Evolutionary conservation across 257 asterid species (phyloP), one percentile per base, ranked within the genome.

Genomic region (Plantago major): DNA sequence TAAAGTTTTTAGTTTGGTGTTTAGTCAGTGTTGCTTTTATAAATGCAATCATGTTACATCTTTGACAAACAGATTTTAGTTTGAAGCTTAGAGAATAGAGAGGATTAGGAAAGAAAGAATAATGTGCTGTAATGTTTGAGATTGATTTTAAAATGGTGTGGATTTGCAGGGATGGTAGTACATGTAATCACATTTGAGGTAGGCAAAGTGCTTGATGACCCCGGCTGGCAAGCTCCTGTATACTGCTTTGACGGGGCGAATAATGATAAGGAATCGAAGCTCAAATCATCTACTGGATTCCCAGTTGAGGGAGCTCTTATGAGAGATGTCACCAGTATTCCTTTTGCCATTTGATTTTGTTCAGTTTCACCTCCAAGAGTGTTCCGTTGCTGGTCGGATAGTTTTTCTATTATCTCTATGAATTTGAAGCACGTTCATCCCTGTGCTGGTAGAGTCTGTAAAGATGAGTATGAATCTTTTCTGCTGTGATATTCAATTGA

Each of bases 151-250:
- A 9, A 54, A 7, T 16, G 42, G 26, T 46, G 47, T 60, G 58
- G 66, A 66, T 42, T 4, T 78, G 80, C 74, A 83, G 96, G 94
- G 46, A 72, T 64, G 81, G 43, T 55, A 19, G 69, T 78, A 15
- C 94, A 81, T 68, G 89, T 88, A 74, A 85, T 88, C 75, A 88
- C 91, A 37, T 88, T 88, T 62, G 94, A 88, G 77, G 91, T 83
- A 7, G 96, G 96, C 18, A 65, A 67, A 65, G 88, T 83, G 64
- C 86, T 88, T 16, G 89, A 79, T 13, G 91, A 88, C 58, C 74
- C 94, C 2, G 71, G 70, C n/a, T 88, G 96, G 91, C 96, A 88
- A 73, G 89, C 94, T 18, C 94, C 94, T 15, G 79, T 33, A 4
- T 88, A 83, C 78, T 85, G 94, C 71, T 88, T 88, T 53, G 50